phyloP scores from a whole-genome alignment of 169 alveolate species.

The Babesia sp. region DNA sequence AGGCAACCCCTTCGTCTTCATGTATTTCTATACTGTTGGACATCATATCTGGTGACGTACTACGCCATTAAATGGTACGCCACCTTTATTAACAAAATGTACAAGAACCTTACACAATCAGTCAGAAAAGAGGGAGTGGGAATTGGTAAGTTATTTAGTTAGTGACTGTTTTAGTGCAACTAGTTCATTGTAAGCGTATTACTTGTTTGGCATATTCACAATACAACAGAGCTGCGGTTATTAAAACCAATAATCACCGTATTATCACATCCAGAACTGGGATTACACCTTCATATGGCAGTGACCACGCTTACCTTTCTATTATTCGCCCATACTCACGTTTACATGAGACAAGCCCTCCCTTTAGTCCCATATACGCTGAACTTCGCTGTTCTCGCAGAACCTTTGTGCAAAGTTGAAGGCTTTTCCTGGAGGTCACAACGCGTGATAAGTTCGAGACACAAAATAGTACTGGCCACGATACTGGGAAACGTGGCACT shows the following conservation, averaged over 20 bases:
- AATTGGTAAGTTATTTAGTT: conserved; percentile 5
- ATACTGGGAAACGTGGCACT: conserved; percentile 23
- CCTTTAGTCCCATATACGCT: conserved; percentile 24
- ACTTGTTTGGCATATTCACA: neutral
- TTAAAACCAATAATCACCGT: conserved; percentile 11
- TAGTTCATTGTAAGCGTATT: neutral
- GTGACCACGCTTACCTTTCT: conserved; percentile 28
- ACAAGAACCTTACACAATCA: neutral
- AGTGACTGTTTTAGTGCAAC: neutral
- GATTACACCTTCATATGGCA: conserved; percentile 31
- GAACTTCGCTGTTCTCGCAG: conserved; percentile 17
- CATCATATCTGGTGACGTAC: conserved; percentile 4
- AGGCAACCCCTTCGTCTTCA: conserved; percentile 37
- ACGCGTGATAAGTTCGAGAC: neutral
- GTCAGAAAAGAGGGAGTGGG: neutral
- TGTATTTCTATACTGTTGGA: conserved; percentile 16
- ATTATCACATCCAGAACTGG: conserved; percentile 24
- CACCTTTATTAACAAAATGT: neutral
- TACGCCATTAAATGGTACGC: conserved; percentile 2
- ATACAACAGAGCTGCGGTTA: neutral
- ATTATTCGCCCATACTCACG: conserved; percentile 44
- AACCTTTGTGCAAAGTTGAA: conserved; percentile 7
- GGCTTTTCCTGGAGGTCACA: neutral
- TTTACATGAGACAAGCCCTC: conserved; percentile 49
- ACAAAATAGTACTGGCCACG: neutral